Evolutionary conservation across 805 yeast species (phyloP).

Genomic region (Lipomyces orientalis): DNA sequence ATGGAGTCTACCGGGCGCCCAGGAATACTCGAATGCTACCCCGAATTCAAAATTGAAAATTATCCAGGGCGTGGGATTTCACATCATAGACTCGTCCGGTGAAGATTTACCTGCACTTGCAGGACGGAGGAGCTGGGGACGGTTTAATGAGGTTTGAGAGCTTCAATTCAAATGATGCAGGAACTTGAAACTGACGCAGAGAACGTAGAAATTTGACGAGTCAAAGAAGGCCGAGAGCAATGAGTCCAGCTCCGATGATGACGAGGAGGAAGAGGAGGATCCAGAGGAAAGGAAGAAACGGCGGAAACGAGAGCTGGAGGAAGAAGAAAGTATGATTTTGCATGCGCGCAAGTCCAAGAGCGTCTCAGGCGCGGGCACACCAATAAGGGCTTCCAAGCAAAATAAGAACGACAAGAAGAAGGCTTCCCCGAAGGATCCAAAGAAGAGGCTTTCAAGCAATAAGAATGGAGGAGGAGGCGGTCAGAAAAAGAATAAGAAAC

Average conservation of each 20-base stretch:
- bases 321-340: conserved; percentile 17
- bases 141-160: conserved; percentile 16
- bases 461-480: not conserved
- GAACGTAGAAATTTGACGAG: conserved; percentile 10
- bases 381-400: not conserved
- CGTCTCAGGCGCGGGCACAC: conserved; percentile 25
- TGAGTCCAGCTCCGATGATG: conserved; percentile 8
- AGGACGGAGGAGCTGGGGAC: conserved; percentile 43
- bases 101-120: conserved; percentile 28
- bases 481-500: conserved; percentile 18
- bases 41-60: conserved; percentile 9
- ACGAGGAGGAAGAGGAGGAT: conserved; percentile 14
- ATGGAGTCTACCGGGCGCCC: conserved; percentile 35
- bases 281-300: conserved; percentile 15
- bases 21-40: conserved; percentile 10
- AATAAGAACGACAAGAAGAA: not conserved
- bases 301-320: conserved; percentile 14
- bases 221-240: conserved; percentile 8
- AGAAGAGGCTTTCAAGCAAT: not conserved
- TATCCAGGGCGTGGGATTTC: conserved; percentile 31
- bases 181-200: not conserved
- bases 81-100: conserved; percentile 24
- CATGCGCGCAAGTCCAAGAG: conserved; percentile 19
- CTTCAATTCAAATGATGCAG: not conserved
- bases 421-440: not conserved